phyloP scores from a whole-genome alignment of 805 yeast species.

The Candida arabinofermentans region DNA sequence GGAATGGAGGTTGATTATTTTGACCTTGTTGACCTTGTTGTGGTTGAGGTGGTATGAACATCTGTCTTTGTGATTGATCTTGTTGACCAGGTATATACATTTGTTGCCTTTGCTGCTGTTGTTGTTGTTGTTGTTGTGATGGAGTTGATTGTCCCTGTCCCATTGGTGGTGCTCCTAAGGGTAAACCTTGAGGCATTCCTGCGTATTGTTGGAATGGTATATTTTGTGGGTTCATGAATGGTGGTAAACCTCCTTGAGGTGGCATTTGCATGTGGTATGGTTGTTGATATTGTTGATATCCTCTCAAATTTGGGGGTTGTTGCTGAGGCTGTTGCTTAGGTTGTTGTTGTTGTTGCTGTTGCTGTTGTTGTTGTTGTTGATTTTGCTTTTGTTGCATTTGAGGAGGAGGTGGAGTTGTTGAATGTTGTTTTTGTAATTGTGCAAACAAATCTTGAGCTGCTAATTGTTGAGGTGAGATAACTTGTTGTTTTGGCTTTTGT shows the following conservation, averaged over 20 bases:
- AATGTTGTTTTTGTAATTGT: conserved; percentile 2
- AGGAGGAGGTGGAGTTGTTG: conserved; percentile 5
- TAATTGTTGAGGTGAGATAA: neutral
- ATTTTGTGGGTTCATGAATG: conserved; percentile 2
- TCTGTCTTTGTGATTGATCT: neutral
- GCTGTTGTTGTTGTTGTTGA: conserved; percentile 10
- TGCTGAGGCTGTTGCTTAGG: neutral
- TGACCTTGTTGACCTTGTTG: neutral
- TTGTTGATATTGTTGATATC: conserved; percentile 1
- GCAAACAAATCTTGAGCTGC: conserved; percentile 1
- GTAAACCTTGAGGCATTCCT: neutral
- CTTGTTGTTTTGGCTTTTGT: conserved; percentile 1
- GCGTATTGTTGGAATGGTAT: neutral
- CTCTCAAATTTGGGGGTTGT: conserved; percentile 3
- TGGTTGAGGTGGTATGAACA: neutral
- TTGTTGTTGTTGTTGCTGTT: conserved; percentile 3
- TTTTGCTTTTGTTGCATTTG: conserved; percentile 5
- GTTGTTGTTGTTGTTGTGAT: neutral
- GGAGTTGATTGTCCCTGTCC: neutral
- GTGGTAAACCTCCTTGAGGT: neutral
- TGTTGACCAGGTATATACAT: neutral
- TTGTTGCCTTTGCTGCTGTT: neutral
- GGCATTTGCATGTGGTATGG: neutral
- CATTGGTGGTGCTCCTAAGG: neutral
- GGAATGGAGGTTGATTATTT: neutral